Percentiles rank a stretch among this genome's conserved stretches.
phyloP scores from a whole-genome alignment of 768 basidiomycete species.

The Naganishia antarctica region DNA sequence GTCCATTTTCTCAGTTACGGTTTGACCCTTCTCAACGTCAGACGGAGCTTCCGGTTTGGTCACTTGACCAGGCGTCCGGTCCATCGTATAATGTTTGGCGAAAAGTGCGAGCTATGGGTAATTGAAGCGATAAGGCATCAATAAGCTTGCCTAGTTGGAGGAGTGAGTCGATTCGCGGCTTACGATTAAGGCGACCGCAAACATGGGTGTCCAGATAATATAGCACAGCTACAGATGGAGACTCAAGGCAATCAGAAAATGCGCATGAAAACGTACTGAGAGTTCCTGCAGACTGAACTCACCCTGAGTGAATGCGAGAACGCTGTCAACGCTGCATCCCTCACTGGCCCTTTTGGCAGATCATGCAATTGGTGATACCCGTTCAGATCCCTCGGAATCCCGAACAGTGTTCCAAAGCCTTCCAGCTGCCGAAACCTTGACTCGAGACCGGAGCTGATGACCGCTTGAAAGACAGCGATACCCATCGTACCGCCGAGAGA shows the following conservation, averaged over 20 bases:
- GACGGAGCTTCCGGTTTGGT: background rate
- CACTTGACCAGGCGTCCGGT: slow-evolving; percentile 8
- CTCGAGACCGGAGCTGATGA: slow-evolving; percentile 41
- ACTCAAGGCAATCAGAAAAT: background rate
- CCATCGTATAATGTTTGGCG: slow-evolving; percentile 35
- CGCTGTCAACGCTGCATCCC: slow-evolving; percentile 37
- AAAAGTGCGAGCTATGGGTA: slow-evolving; percentile 31
- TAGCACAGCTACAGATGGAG: slow-evolving; percentile 30
- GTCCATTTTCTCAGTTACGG: background rate
- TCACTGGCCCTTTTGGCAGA: slow-evolving; percentile 38
- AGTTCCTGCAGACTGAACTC: slow-evolving; percentile 8
- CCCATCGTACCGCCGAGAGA: slow-evolving; percentile 41
- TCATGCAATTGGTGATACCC: slow-evolving; percentile 41
- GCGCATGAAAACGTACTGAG: too few relatives aligned
- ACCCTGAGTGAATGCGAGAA: slow-evolving; percentile 42
- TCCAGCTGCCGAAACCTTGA: slow-evolving; percentile 37
- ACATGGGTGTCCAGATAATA: slow-evolving; percentile 32
- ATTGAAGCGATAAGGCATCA: background rate
- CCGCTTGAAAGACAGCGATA: slow-evolving; percentile 40
- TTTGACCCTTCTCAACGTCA: slow-evolving; percentile 4
- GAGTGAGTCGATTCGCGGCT: background rate
- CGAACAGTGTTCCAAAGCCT: slow-evolving; percentile 42
- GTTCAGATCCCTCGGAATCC: slow-evolving; percentile 35
- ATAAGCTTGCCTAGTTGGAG: background rate
- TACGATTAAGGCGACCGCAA: slow-evolving; percentile 26